A percentile compares a stretch with the other conserved stretches of the same genome.
phyloP scores from a whole-genome alignment of 352 stramenopile species.

The Halophytophthora polymorphica region DNA sequence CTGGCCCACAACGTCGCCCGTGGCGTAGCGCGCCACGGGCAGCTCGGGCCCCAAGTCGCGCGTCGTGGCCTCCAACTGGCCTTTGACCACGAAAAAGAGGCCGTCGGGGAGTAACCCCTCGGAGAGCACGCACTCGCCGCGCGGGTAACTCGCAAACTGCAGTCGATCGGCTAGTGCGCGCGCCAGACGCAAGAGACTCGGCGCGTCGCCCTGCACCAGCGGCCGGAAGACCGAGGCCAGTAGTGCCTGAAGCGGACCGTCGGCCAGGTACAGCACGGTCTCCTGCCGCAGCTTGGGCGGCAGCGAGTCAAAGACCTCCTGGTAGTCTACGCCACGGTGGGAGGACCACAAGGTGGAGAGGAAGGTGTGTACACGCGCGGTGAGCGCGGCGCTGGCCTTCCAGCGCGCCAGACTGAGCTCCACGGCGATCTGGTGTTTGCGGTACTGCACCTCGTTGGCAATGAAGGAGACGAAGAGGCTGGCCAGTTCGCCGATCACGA shows the following conservation, averaged over 20 bases:
- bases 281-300: constrained; percentile 41
- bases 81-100: constrained; percentile 63
- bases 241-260: constrained; percentile 33
- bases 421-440: constrained; percentile 57
- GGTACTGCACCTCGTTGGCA: constrained; percentile 58
- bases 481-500: constrained; percentile 70
- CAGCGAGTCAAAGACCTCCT: constrained; percentile 46
- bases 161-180: constrained; percentile 22
- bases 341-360: constrained; percentile 58
- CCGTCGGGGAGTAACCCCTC: constrained; percentile 42
- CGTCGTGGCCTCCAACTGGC: constrained; percentile 27
- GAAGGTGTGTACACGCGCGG: constrained; percentile 42
- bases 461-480: constrained; percentile 71
- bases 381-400: constrained; percentile 37
- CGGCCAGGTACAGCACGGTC: constrained; percentile 44
- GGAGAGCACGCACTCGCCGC: constrained; percentile 37
- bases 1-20: constrained; percentile 50
- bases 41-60: constrained; percentile 1
- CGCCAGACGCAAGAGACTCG: constrained; percentile 9
- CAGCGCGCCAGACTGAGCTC: constrained; percentile 47
- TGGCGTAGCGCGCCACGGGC: constrained; percentile 9
- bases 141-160: constrained; percentile 48
- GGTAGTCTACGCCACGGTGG: constrained; percentile 48
- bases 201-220: constrained; percentile 15
- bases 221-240: constrained; percentile 22